phyloP scores from a whole-genome alignment of 1,284 basidiomycete genomes.

The Hypsizygus ulmarius region DNA sequence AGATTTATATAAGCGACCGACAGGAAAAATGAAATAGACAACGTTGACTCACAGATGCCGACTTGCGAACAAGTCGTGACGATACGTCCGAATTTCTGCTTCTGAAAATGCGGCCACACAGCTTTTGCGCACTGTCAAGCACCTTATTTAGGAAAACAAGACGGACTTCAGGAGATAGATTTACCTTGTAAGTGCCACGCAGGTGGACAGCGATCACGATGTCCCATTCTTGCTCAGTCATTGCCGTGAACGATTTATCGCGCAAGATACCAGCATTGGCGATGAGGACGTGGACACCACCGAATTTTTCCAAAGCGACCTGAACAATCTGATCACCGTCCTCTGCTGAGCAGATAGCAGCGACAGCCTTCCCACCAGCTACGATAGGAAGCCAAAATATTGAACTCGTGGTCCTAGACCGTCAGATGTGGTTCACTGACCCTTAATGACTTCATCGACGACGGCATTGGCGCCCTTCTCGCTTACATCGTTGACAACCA shows the following conservation, averaged over 20 bases:
- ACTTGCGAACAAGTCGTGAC: conserved; percentile 92
- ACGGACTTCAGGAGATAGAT: conserved; percentile 1
- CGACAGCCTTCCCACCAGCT: conserved; percentile 88
- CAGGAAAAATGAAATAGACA: background rate
- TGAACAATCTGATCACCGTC: conserved; percentile 92
- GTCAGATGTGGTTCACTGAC: conserved; percentile 36
- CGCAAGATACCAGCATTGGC: conserved; percentile 96
- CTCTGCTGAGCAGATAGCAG: conserved; percentile 86
- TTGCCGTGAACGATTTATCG: conserved; percentile 87
- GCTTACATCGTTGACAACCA: conserved; percentile 95
- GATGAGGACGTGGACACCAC: conserved; percentile 84
- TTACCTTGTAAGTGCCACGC: conserved; percentile 66
- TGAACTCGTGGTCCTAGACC: background rate
- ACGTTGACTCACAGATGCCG: conserved; percentile 74
- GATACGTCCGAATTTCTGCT: conserved; percentile 97
- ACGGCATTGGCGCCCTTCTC: conserved; percentile 83
- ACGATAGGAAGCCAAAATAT: conserved; percentile 8
- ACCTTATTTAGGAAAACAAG: background rate
- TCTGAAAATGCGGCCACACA: conserved; percentile 95
- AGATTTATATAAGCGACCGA: background rate
- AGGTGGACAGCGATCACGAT: conserved; percentile 72
- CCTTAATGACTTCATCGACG: conserved; percentile 82
- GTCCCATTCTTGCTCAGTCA: conserved; percentile 96
- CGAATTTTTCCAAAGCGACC: conserved; percentile 84
- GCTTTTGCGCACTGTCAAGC: conserved; percentile 89